phyloP scores from a whole-genome alignment of 495 filamentous ascomycete genomes.

The Lophiostoma macrostomum region DNA sequence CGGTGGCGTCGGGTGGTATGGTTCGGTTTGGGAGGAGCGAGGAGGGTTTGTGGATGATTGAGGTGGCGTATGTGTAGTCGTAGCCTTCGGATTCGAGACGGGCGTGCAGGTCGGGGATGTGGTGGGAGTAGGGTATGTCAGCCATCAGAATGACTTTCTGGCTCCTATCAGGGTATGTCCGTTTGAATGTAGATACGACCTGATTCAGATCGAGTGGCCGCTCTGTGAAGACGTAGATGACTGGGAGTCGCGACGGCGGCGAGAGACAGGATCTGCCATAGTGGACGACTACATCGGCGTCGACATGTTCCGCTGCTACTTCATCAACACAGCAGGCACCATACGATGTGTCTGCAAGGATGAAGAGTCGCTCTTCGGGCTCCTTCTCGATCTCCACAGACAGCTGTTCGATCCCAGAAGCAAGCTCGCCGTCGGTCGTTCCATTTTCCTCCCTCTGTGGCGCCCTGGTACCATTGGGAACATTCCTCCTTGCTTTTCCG shows the following conservation, averaged over 20 bases:
- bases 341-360: constrained; percentile 94
- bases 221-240: constrained; percentile 87
- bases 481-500: constrained; percentile 34
- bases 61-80: constrained; percentile 62
- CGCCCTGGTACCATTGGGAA: neutral
- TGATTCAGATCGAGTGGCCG: constrained; percentile 59
- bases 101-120: constrained; percentile 55
- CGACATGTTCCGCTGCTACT: constrained; percentile 89
- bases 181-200: constrained; percentile 61
- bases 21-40: constrained; percentile 83
- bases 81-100: constrained; percentile 62
- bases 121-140: constrained; percentile 78
- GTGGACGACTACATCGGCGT: constrained; percentile 89
- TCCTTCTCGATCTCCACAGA: constrained; percentile 21
- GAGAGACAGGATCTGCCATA: constrained; percentile 92
- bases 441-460: neutral
- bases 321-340: constrained; percentile 97
- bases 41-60: constrained; percentile 72
- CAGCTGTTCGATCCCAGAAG: neutral
- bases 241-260: constrained; percentile 81
- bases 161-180: constrained; percentile 59
- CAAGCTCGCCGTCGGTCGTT: no score
- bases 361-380: constrained; percentile 61
- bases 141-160: constrained; percentile 78
- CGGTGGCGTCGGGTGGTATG: constrained; percentile 50